Evolutionary conservation across 2,329 filamentous ascomycete species (phyloP).

Genomic region (Zalaria sp.): DNA sequence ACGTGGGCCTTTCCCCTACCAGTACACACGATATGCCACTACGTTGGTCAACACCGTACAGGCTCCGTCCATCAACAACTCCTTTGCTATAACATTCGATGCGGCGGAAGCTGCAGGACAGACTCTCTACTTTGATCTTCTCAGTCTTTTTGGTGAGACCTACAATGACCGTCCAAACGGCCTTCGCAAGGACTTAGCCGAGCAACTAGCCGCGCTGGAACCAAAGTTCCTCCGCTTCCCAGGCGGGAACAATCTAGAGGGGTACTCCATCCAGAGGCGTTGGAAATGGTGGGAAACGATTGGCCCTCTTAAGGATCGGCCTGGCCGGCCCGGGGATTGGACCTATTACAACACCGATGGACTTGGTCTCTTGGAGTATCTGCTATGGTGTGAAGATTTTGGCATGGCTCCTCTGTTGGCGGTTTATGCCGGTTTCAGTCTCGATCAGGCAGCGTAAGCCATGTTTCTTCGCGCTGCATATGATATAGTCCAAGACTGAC

Average conservation of each 20-base stretch:
- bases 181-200: conserved; percentile 28
- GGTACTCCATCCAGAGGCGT: conserved; percentile 17
- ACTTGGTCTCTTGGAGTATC: conserved; percentile 44
- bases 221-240: conserved; percentile 34
- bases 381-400: conserved; percentile 37
- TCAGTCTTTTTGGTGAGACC: conserved; percentile 34
- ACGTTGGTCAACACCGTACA: conserved; percentile 26
- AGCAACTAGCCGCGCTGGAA: conserved; percentile 25
- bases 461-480: too few species aligned
- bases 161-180: conserved; percentile 34
- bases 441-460: conserved; percentile 31
- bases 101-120: conserved; percentile 20
- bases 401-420: conserved; percentile 40
- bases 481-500: too few species aligned
- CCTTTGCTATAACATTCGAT: conserved; percentile 32
- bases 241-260: conserved; percentile 35
- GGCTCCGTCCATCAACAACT: conserved; percentile 28
- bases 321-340: conserved; percentile 35
- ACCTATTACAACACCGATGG: conserved; percentile 44
- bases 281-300: conserved; percentile 38
- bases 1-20: too few species aligned
- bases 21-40: conserved; percentile 6
- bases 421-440: conserved; percentile 14
- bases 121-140: conserved; percentile 30
- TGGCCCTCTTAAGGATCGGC: conserved; percentile 32